Evolutionary conservation across 2,329 filamentous ascomycete genomes (phyloP), one percentile per base, ranked within the genome.

Genomic region (Aspergillus pseudoterreus): DNA sequence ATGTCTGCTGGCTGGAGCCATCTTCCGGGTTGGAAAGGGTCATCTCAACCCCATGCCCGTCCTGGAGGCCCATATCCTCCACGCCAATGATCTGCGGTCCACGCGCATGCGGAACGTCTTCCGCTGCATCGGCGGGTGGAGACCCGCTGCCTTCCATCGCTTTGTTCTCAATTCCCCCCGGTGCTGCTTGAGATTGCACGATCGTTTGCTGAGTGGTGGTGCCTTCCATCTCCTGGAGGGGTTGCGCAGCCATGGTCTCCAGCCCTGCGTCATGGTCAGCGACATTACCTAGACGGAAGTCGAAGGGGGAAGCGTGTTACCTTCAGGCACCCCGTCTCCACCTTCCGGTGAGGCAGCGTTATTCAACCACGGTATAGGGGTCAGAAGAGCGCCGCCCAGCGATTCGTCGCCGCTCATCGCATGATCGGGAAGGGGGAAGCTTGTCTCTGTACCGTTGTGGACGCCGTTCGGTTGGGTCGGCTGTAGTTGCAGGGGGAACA

Each of bases 281-380:
- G 36, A n/a, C 41, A 19, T 17, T n/a, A 33, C 21, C 15, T 10
- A 11, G n/a, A 42, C 11, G 11, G 19, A 15, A 11, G 12, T 8
- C 6, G 30, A 30, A 19, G 30, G 33, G 33, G n/a, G 43, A 35
- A 35, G 22, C 33, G 56, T 43, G 6, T 60, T 60, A 65, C 64
- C 56, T 27, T 59, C 56, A 38, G 51, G 51, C 22, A 64, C 41
- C 19, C 30, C 43, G 44, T 54, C 53, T 14, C 62, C 66, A 24
- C 54, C 57, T 15, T 62, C 67, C 1, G 69, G 62, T 1, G 67
- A 66, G 32, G 60, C 48, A 42, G 59, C 44, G 60, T 71, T 68
- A 52, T 65, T 78, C 46, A 97, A 75, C 94, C 94, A 99, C 0
- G 92, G 89, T 51, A 99, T 97, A 0, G 92, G 94, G 1, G 92